A percentile compares a stretch with the other conserved stretches of the same genome.
These are phyloP conservation scores for Pseudopithomyces chartarum DNA, from an alignment of 2,329 filamentous ascomycete species.

Conservation along the genomic window DNA sequence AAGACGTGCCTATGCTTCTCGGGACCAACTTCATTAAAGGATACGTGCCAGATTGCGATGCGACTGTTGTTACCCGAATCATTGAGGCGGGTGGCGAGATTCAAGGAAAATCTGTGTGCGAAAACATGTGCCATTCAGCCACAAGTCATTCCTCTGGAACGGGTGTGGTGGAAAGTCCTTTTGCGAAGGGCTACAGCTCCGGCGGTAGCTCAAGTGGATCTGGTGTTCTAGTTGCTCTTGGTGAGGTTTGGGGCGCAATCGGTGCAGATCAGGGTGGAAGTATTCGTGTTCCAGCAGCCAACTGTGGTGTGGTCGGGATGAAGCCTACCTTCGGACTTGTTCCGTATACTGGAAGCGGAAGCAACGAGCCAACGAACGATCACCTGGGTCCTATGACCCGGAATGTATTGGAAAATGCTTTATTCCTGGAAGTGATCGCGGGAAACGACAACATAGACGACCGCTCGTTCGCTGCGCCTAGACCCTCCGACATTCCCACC, in stretches of 20 bases:
- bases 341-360: slow-evolving; percentile 57
- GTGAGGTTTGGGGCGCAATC: slow-evolving; percentile 52
- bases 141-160: slow-evolving; percentile 41
- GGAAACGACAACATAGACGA: slow-evolving; percentile 58
- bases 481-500: slow-evolving; percentile 25
- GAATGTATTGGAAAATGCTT: slow-evolving; percentile 50
- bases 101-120: slow-evolving; percentile 37
- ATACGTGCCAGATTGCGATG: slow-evolving; percentile 32
- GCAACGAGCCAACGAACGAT: slow-evolving; percentile 58
- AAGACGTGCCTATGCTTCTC: slow-evolving; percentile 37
- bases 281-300: slow-evolving; percentile 51
- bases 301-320: slow-evolving; percentile 50
- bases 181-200: slow-evolving; percentile 51
- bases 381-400: slow-evolving; percentile 55
- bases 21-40: slow-evolving; percentile 33
- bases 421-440: slow-evolving; percentile 52
- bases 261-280: slow-evolving; percentile 57
- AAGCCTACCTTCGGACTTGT: slow-evolving; percentile 60
- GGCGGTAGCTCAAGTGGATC: slow-evolving; percentile 58
- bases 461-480: slow-evolving; percentile 40
- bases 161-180: slow-evolving; percentile 55
- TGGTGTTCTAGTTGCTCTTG: slow-evolving; percentile 52
- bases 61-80: slow-evolving; percentile 36
- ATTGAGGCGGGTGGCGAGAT: slow-evolving; percentile 35
- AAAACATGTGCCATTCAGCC: slow-evolving; percentile 39